Base-by-base conservation (phyloP, 164 flowering plant genomes). In the Vitis riparia region DNA sequence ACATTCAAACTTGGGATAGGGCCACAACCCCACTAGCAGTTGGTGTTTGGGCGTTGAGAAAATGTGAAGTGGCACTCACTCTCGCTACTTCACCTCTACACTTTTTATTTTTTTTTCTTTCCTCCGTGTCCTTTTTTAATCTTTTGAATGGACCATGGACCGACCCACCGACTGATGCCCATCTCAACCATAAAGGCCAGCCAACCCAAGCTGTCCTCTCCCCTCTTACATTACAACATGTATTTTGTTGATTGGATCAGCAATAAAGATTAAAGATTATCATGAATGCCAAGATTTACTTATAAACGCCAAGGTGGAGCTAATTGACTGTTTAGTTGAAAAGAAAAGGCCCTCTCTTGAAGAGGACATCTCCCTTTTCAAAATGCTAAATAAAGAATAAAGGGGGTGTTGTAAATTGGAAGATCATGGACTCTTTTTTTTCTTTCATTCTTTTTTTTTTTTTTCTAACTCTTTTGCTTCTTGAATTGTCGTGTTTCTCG, bases 101-200 rank as follows among this genome's bases (percentile, higher is more conserved):
- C 27, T 50, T 57, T 13, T n/a, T 19, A 10, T 47, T 50, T 27
- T 6, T 32, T 37, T 37, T 6, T 6, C 44, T 37, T 16, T 57
- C 19, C 1, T 59, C 16, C 4, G 19, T 5, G 0, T 37, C 9
- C 1, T 53, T 17, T 14, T 68, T 62, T 9, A 59, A 32, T 48
- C 15, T 30, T 71, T 63, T 23, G 53, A 73, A 49, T 56, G 59
- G 37, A 63, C 49, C 56, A 67, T 49, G 53, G 14, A 44, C 76
- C 72, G 68, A 68, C 68, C 68, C 71, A 67, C 76, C 76, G 71
- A 73, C 71, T 67, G n/a, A 51, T 67, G 56, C 47, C 76, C 75
- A 52, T 65, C 69, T 49, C 50, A 66, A 59, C 62, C 51, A 66
- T 17, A 59, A 32, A 70, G 56, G 68, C 74, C 73, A 70, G 62